A percentile compares a stretch with the other conserved stretches of the same genome.
phyloP scores from a whole-genome alignment of 257 asterid species.

The Pogostemon cablin region DNA sequence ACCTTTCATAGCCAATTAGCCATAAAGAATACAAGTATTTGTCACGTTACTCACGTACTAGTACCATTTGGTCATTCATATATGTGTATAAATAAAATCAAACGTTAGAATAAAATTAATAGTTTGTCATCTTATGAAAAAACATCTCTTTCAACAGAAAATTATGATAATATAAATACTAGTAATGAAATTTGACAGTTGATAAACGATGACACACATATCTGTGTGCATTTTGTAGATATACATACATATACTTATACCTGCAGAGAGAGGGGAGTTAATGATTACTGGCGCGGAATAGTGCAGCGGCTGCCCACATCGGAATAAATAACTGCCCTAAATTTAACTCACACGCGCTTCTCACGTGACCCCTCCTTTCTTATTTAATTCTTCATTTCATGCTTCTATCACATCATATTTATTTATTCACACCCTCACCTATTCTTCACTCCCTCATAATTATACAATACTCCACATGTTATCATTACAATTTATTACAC shows the following conservation, averaged over 20 bases:
- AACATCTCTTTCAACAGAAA: too few species aligned
- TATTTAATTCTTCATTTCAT: neutral
- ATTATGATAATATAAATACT: too few species aligned
- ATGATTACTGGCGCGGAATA: slow-evolving; percentile 33
- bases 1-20: too few species aligned
- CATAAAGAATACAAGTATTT: too few species aligned
- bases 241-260: neutral
- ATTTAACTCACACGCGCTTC: slow-evolving; percentile 20
- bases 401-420: slow-evolving; percentile 29
- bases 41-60: too few species aligned
- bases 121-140: too few species aligned
- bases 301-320: slow-evolving; percentile 32
- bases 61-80: too few species aligned
- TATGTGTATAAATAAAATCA: too few species aligned
- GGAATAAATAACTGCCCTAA: slow-evolving; percentile 6
- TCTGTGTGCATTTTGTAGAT: too few species aligned
- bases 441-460: neutral
- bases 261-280: slow-evolving; percentile 3
- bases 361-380: slow-evolving; percentile 31
- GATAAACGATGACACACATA: too few species aligned
- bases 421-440: slow-evolving; percentile 7
- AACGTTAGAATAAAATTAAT: too few species aligned
- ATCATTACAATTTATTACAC: neutral
- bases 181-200: too few species aligned
- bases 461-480: neutral